Percentiles rank a stretch among this genome's conserved stretches.
These are phyloP conservation scores for Akebia trifoliata DNA, from an alignment of 164 flowering plant genomes.

Conservation along the genomic window DNA sequence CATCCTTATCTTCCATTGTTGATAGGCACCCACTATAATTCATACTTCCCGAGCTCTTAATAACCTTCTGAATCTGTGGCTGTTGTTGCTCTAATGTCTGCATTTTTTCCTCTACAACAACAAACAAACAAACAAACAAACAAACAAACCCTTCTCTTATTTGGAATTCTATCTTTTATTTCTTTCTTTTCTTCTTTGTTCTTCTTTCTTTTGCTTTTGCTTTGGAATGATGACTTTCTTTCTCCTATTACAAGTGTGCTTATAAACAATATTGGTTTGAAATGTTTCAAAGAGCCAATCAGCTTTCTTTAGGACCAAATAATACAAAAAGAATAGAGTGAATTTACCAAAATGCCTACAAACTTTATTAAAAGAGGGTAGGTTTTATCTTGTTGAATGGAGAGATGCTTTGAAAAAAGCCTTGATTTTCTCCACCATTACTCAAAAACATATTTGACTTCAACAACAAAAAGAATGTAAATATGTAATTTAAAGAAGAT, in stretches of 20 bases:
- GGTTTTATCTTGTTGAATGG: slow-evolving; percentile 15
- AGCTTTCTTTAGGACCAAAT: slow-evolving; percentile 23
- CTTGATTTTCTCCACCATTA: slow-evolving; percentile 5
- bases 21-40: slow-evolving; percentile 29
- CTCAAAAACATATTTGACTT: slow-evolving; percentile 13
- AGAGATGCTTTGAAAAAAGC: not conserved
- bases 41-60: slow-evolving; percentile 37
- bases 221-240: slow-evolving; percentile 30
- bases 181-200: slow-evolving; percentile 9
- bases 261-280: slow-evolving; percentile 28
- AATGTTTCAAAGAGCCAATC: slow-evolving; percentile 23
- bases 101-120: slow-evolving; percentile 27
- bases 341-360: slow-evolving; percentile 31
- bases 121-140: too few species aligned
- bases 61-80: slow-evolving; percentile 29
- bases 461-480: not conserved
- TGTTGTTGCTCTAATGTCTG: slow-evolving; percentile 37
- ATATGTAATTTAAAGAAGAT: not conserved
- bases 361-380: slow-evolving; percentile 19
- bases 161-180: slow-evolving; percentile 20
- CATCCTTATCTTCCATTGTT: slow-evolving; percentile 50
- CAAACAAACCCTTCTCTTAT: not conserved
- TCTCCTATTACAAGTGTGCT: slow-evolving; percentile 31
- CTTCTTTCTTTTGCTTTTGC: slow-evolving; percentile 16
- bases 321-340: not conserved